Percentiles rank a stretch among this genome's conserved stretches.
phyloP scores from a whole-genome alignment of 2,329 filamentous ascomycete species.

The Huntiella savannae region DNA sequence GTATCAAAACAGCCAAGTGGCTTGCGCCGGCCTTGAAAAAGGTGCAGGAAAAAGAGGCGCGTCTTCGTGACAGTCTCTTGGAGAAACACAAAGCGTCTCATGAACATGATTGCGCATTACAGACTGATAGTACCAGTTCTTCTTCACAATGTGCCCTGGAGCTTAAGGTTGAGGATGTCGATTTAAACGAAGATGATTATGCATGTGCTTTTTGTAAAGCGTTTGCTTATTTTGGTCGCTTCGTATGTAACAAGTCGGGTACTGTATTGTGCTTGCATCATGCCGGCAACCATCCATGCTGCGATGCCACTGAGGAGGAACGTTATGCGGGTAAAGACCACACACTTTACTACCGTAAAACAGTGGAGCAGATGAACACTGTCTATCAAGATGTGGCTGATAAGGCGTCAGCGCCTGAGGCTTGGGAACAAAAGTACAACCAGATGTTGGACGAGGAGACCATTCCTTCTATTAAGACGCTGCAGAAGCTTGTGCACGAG shows the following conservation, averaged over 20 bases:
- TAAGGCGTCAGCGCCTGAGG: conserved; percentile 67
- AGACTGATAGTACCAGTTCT: neutral
- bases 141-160: conserved; percentile 34
- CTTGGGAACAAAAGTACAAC: conserved; percentile 81
- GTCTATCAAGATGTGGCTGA: conserved; percentile 63
- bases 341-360: conserved; percentile 56
- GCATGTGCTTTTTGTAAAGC: conserved; percentile 84
- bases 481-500: conserved; percentile 71
- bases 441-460: conserved; percentile 67
- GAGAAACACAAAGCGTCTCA: conserved; percentile 38
- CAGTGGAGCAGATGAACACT: conserved; percentile 47
- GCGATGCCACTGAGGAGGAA: conserved; percentile 45
- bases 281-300: conserved; percentile 65
- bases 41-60: conserved; percentile 54
- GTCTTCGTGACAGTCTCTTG: conserved; percentile 49
- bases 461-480: conserved; percentile 65
- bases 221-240: conserved; percentile 79
- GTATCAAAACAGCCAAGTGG: conserved; percentile 89
- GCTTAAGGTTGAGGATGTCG: conserved; percentile 48
- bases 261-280: conserved; percentile 72
- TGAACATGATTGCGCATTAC: conserved; percentile 35
- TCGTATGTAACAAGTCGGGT: conserved; percentile 62
- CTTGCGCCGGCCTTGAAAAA: conserved; percentile 69
- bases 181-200: conserved; percentile 79
- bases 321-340: conserved; percentile 55